A percentile compares a stretch with the other conserved stretches of the same genome.
These are phyloP conservation scores for Candida sp. DNA, from an alignment of 1,139 yeast genomes.

Conservation along the genomic window DNA sequence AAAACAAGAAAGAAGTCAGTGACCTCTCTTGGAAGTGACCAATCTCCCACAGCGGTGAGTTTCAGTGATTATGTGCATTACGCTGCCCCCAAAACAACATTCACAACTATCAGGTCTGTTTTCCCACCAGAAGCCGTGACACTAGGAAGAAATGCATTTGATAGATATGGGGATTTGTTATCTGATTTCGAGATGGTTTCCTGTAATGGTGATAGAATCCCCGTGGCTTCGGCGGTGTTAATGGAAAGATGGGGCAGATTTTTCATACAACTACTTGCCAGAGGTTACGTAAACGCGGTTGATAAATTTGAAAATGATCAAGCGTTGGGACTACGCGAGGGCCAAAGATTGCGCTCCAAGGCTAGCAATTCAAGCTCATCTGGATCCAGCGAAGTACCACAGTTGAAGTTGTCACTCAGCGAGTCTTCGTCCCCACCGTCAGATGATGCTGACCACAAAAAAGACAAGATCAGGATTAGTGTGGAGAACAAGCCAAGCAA, in stretches of 20 bases:
- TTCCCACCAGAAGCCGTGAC: conserved; percentile 81
- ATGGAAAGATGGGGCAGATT: conserved; percentile 79
- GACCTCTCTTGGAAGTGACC: conserved; percentile 15
- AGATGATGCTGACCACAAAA: conserved; percentile 12
- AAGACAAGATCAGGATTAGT: conserved; percentile 11
- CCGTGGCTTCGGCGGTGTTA: conserved; percentile 61
- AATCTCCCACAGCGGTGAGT: conserved; percentile 32
- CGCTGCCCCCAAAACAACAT: conserved; percentile 70
- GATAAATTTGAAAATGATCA: conserved; percentile 48
- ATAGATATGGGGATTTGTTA: conserved; percentile 62
- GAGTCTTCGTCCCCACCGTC: conserved; percentile 17
- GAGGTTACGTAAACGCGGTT: conserved; percentile 65
- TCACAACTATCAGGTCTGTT: conserved; percentile 68
- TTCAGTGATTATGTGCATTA: conserved; percentile 79
- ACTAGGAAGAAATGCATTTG: conserved; percentile 74
- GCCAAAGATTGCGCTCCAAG: conserved; percentile 15
- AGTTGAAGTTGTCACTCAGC: conserved; percentile 16
- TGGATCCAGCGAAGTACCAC: conserved; percentile 9
- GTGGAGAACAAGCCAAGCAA: conserved; percentile 22
- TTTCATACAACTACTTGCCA: conserved; percentile 62
- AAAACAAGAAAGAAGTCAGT: conserved; percentile 10
- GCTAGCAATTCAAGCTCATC: conserved; percentile 10
- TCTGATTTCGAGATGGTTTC: conserved; percentile 76
- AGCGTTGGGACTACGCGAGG: conserved; percentile 12
- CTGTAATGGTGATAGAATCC: conserved; percentile 66